Evolutionary conservation across 2,329 filamentous ascomycete genomes (phyloP).

Genomic region (Pseudofabraea citricarpa): DNA sequence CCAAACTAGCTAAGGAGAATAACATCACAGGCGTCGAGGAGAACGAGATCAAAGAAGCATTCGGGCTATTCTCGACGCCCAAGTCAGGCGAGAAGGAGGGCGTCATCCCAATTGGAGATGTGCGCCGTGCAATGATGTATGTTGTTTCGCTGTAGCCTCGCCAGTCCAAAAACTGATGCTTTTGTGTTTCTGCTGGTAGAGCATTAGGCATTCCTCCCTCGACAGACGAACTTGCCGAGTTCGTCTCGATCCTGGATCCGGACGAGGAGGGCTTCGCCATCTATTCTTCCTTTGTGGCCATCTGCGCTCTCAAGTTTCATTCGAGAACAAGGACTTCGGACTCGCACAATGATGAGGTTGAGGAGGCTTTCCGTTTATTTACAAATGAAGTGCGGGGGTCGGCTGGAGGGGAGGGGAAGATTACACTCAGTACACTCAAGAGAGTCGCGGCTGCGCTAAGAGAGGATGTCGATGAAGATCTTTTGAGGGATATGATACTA

Average conservation of each 20-base stretch:
- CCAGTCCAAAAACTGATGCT: background rate
- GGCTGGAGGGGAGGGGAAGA: conserved; percentile 46
- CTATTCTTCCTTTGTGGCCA: conserved; percentile 79
- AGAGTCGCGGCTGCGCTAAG: conserved; percentile 76
- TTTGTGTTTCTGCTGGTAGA: conserved; percentile 37
- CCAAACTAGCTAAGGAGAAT: conserved; percentile 89
- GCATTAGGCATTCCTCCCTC: conserved; percentile 74
- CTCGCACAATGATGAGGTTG: conserved; percentile 61
- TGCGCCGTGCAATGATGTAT: conserved; percentile 70
- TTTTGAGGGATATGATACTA: conserved; percentile 88
- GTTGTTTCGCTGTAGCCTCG: conserved; percentile 3
- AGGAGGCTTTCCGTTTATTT: conserved; percentile 80
- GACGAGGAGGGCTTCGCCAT: conserved; percentile 71
- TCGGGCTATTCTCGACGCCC: conserved; percentile 71
- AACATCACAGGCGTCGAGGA: conserved; percentile 81
- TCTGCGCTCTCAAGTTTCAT: conserved; percentile 83
- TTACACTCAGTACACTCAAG: conserved; percentile 74
- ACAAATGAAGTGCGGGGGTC: conserved; percentile 46
- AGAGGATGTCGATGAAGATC: conserved; percentile 77
- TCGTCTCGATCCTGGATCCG: conserved; percentile 78
- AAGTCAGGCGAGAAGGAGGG: conserved; percentile 69
- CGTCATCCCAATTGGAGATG: conserved; percentile 33
- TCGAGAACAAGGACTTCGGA: conserved; percentile 45
- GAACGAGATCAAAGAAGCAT: conserved; percentile 86
- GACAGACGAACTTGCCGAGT: conserved; percentile 65